Conservation (phyloP, 2,329 filamentous ascomycete genomes). For the Colletotrichum sp. region DNA sequence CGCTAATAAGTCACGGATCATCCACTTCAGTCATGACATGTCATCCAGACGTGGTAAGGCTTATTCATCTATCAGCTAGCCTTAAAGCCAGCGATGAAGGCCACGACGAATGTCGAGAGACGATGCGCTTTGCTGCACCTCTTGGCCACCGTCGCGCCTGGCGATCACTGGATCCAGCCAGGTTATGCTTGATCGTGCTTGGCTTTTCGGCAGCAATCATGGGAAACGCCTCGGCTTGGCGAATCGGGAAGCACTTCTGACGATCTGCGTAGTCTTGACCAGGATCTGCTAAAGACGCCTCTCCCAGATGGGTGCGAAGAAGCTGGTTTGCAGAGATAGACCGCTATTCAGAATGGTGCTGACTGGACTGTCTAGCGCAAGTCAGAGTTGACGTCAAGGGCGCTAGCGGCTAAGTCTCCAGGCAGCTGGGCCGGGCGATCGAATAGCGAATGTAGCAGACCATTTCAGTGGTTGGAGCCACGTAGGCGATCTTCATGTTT, state of each 20-base stretch:
- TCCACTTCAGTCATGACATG: not conserved
- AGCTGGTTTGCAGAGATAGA: not conserved
- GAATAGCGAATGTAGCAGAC: slow-evolving; percentile 1
- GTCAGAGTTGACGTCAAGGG: not conserved
- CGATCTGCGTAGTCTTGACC: not conserved
- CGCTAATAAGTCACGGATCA: not conserved
- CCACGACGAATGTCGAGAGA: not conserved
- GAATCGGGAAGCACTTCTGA: not conserved
- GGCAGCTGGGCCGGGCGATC: not conserved
- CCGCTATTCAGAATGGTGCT: not conserved
- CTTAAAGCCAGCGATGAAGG: not conserved
- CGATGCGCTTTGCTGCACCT: not conserved
- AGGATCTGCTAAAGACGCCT: not conserved
- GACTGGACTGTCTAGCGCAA: not conserved
- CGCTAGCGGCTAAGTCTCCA: slow-evolving; percentile 4
- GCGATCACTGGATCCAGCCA: not conserved
- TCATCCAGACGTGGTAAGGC: not conserved
- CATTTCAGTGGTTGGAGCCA: slow-evolving; percentile 15
- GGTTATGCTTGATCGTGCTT: not conserved
- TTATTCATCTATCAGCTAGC: not conserved
- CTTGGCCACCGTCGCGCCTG: not conserved
- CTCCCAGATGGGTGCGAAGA: not conserved
- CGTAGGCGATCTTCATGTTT: slow-evolving; percentile 7
- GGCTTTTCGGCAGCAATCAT: not conserved
- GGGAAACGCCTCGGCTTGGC: not conserved